Evolutionary conservation across 345 rosid genomes (phyloP), one percentile per base, ranked within the genome.

Genomic region (Toxicodendron radicans): DNA sequence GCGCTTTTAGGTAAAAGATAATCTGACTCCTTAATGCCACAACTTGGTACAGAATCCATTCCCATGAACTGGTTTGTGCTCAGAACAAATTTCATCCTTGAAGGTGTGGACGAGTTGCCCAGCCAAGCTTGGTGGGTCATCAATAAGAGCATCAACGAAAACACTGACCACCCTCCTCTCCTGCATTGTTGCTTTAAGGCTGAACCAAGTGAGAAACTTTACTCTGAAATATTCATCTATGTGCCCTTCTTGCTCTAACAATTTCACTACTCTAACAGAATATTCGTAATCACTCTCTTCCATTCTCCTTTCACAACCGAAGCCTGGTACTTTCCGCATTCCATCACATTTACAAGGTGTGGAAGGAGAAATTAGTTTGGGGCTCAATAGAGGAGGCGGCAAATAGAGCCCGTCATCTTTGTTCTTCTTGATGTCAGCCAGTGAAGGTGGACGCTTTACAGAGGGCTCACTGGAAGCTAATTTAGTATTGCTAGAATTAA

Each of bases 191-290:
- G 88, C 92, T 80, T 88, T 88, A 71, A 82, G 80, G 76, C 91
- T 85, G 80, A 89, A 89, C 93, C 89, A 87, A 62, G 89, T 85
- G n/a, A 87, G 85, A 57, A 87, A 89, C 76, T 84, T 87, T 14
- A 85, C 89, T 73, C 89, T 81, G 64, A 89, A 87, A 53, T 81
- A 80, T 74, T 78, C 83, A 11, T 75, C 69, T 51, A 89, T 79
- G 57, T 85, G 80, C 68, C 89, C 90, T 75, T 78, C 65, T 7
- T 58, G 80, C 81, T 88, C 90, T 76, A 87, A 72, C 90, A 84
- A 84, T 66, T 85, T 87, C 48, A 78, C 68, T 12, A 75, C 82
- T 71, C 90, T 73, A 13, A 87, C 87, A 32, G 79, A 82, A 70
- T 80, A 85, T 10, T 85, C 86, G 3, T 81, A 86, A 41, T 76